Evolutionary conservation across 208 protist species (phyloP).

Genomic region (Strigomonas oncopelti): DNA sequence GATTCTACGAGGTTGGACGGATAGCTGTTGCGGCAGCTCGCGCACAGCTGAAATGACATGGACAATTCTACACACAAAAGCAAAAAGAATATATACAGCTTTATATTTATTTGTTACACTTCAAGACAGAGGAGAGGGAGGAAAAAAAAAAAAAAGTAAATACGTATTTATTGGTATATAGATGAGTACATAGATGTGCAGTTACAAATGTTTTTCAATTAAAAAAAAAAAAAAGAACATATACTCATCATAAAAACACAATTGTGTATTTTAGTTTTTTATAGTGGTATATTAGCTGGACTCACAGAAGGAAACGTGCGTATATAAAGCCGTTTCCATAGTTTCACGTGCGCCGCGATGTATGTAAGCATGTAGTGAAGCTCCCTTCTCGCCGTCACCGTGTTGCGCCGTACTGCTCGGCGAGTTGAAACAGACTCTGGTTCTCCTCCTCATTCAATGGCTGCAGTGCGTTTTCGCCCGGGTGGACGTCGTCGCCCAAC

Average conservation of each 20-base stretch:
- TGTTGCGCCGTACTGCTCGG: too few relatives aligned
- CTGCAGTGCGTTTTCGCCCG: too few relatives aligned
- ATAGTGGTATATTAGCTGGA: too few relatives aligned
- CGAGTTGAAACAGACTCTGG: too few relatives aligned
- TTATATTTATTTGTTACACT: constrained; percentile 1
- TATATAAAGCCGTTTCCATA: too few relatives aligned
- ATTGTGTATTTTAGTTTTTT: too few relatives aligned
- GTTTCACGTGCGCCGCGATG: too few relatives aligned
- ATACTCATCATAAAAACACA: constrained; percentile 13
- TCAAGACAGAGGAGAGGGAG: not conserved
- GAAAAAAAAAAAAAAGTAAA: constrained; percentile 6
- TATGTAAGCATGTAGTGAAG: too few relatives aligned
- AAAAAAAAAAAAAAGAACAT: constrained; percentile 10
- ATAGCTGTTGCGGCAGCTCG: constrained; percentile 74
- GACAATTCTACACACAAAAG: constrained; percentile 1
- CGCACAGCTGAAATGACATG: constrained; percentile 68
- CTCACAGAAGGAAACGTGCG: too few relatives aligned
- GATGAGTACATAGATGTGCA: not conserved
- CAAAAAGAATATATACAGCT: not conserved
- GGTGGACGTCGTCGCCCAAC: too few relatives aligned
- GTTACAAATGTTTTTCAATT: not conserved
- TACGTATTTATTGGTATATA: not conserved
- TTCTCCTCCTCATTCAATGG: too few relatives aligned
- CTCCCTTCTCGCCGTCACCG: too few relatives aligned
- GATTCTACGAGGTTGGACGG: constrained; percentile 42